Evolutionary conservation across 345 rosid species (phyloP).

Genomic region (Linum lewisii): DNA sequence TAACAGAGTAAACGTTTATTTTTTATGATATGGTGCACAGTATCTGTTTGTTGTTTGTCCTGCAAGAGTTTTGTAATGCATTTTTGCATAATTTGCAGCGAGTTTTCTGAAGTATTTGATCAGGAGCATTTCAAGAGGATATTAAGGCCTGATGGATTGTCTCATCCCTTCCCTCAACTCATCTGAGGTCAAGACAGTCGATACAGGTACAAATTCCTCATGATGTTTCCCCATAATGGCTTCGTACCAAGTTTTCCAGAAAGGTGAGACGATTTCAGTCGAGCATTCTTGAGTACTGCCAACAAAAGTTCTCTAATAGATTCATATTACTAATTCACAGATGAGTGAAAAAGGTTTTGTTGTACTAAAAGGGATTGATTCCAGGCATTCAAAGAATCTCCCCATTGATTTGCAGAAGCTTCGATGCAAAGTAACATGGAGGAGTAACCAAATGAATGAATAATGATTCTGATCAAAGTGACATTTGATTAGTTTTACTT

Average conservation of each 20-base stretch:
- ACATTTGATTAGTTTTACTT: not conserved
- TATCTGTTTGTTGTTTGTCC: not conserved
- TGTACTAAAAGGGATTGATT: conserved; percentile 55
- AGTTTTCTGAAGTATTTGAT: conserved; percentile 54
- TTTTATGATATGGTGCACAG: no score
- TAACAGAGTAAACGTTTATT: no score
- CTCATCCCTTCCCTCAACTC: conserved; percentile 62
- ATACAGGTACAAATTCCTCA: conserved; percentile 46
- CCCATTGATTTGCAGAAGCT: conserved; percentile 70
- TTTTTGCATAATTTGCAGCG: conserved; percentile 27
- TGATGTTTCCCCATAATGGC: conserved; percentile 57
- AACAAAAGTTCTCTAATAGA: not conserved
- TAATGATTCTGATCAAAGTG: no score
- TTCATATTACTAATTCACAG: conserved; percentile 21
- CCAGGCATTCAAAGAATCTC: conserved; percentile 60
- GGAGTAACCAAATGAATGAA: not conserved
- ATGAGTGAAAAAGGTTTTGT: conserved; percentile 52
- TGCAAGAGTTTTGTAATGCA: not conserved
- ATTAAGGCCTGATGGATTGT: conserved; percentile 48
- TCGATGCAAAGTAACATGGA: conserved; percentile 44
- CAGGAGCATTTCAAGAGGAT: conserved; percentile 60
- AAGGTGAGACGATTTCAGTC: conserved; percentile 20
- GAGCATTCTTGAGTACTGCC: not conserved
- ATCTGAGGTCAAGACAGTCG: conserved; percentile 47
- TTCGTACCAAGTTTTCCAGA: conserved; percentile 53